phyloP scores from a whole-genome alignment of 2,329 filamentous ascomycete genomes.

The Claviceps cyperi region DNA sequence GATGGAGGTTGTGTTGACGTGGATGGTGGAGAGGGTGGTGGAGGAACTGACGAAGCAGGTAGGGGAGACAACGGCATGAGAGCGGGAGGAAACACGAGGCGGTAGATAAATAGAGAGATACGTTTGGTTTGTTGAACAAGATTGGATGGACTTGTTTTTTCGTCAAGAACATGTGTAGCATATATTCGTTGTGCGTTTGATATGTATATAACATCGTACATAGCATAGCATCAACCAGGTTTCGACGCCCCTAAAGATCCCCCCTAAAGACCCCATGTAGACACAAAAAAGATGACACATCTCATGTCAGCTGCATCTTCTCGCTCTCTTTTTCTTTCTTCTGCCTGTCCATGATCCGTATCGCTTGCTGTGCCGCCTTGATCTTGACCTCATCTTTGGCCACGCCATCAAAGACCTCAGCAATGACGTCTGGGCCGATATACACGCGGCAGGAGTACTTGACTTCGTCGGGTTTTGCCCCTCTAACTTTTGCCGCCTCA shows the following conservation, averaged over 20 bases:
- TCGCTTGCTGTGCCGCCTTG: slow-evolving; percentile 38
- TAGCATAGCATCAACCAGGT: no score
- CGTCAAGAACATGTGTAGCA: no score
- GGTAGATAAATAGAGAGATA: no score
- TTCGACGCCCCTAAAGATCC: no score
- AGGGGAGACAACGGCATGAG: background rate
- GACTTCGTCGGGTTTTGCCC: slow-evolving; percentile 10
- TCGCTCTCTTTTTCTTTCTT: background rate
- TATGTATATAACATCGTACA: no score
- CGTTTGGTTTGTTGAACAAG: no score
- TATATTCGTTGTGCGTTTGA: no score
- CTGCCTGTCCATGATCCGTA: slow-evolving; percentile 19
- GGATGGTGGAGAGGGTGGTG: slow-evolving; percentile 53
- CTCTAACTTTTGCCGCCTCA: slow-evolving; percentile 10
- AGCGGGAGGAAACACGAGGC: no score
- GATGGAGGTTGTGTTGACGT: slow-evolving; percentile 48
- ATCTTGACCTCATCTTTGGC: slow-evolving; percentile 38
- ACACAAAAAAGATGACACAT: background rate
- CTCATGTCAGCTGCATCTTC: background rate
- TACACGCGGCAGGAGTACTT: slow-evolving; percentile 31
- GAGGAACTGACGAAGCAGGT: slow-evolving; percentile 22
- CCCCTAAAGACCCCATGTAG: background rate
- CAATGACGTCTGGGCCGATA: slow-evolving; percentile 32
- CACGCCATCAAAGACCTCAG: slow-evolving; percentile 29
- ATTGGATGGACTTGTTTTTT: no score